Evolutionary conservation across 805 yeast species (phyloP), one percentile per base, ranked within the genome.

Genomic region (Candida palmyrensis): DNA sequence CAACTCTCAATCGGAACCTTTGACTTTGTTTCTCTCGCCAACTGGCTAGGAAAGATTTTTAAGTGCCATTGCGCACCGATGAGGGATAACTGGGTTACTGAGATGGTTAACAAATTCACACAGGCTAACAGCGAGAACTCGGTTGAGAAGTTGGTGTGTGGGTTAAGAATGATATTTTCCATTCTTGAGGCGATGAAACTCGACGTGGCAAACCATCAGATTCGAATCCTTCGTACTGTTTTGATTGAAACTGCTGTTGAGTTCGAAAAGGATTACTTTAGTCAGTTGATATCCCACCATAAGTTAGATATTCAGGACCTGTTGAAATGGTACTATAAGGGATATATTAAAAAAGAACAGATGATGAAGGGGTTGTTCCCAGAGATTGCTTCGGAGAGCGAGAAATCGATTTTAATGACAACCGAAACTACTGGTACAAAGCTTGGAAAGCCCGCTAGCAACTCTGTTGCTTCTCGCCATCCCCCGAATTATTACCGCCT

Each of bases 41-140:
- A 68, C 36, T 84, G 94, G 90, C 68, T 89, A 26, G 77, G 86
- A 2, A 66, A 71, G 20, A 75, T 87, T 20, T 81, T 90, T 59
- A 86, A 88, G 59, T 77, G 80, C 33, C 96, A 86, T 54, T 88
- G 96, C 60, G 96, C 96, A 5, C 97, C 97, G 41, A 87, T 87
- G 94, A 74, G 97, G 53, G 96, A 86, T 57, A 62, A 75, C 25
- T 82, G 92, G 88, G 95, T 89, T 23, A 84, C 77, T 45, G 85
- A 81, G 47, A 85, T 89, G 92, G 75, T 75, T 30, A 47, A 53
- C 9, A 73, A 73, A 45, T 77, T 84, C 47, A 68, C 59, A 23
- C 64, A 62, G 31, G 77, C 82, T 13, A 66, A 66, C 39, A 43
- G 49, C n/a, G 66, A 66, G 21, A 57, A 62, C 36, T 65, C 75